Conservation (phyloP, 2,329 filamentous ascomycete species). For the Penicillium sp. region DNA sequence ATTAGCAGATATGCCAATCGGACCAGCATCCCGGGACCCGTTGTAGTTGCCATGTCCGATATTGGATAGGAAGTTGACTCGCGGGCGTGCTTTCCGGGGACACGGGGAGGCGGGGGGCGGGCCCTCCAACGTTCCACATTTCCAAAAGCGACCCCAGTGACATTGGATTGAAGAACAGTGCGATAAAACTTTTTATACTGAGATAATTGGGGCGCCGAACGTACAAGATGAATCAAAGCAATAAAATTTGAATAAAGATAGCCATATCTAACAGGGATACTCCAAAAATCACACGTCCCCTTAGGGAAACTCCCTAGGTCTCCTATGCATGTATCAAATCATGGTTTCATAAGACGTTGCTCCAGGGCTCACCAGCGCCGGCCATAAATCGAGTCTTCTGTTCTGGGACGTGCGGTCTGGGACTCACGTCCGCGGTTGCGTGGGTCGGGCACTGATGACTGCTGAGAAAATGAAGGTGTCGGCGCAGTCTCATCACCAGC, state of each 20-base stretch:
- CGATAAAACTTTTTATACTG: too few relatives aligned
- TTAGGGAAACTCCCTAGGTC: constrained; percentile 8
- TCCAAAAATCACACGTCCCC: neutral
- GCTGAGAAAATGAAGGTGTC: constrained; percentile 6
- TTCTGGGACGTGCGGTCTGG: constrained; percentile 22
- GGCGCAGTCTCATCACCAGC: constrained; percentile 25
- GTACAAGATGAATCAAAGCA: neutral
- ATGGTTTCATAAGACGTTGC: constrained; percentile 6
- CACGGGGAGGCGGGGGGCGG: neutral
- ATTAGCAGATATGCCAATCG: constrained; percentile 3
- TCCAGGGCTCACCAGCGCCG: constrained; percentile 34
- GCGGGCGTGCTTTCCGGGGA: constrained; percentile 18
- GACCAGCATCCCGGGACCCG: constrained; percentile 12
- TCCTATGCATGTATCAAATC: neutral
- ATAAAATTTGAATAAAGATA: neutral
- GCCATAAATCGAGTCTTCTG: constrained; percentile 44
- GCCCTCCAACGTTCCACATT: too few relatives aligned
- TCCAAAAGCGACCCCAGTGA: too few relatives aligned
- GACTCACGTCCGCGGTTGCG: constrained; percentile 19
- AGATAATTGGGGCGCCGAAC: neutral
- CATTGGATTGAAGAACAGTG: neutral
- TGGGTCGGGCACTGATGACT: constrained; percentile 12
- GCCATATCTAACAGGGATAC: neutral
- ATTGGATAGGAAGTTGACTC: constrained; percentile 13
- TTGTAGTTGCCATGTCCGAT: neutral